Percentiles rank a stretch among this genome's conserved stretches.
phyloP scores from a whole-genome alignment of 2,329 filamentous ascomycete species.

The Colletotrichum tabaci region DNA sequence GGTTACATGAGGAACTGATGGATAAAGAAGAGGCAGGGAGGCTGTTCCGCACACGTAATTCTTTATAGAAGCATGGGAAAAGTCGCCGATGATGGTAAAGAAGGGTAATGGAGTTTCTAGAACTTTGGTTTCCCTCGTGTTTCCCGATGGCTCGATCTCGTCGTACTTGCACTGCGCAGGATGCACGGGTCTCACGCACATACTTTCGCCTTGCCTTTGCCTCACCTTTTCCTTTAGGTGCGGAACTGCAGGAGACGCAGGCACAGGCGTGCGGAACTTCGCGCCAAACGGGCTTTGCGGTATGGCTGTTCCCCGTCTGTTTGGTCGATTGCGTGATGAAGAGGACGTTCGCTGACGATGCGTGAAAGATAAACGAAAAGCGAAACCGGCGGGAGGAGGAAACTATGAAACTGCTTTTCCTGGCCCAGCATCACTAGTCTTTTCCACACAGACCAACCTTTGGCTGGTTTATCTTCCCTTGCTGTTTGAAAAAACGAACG shows the following conservation, averaged over 20 bases:
- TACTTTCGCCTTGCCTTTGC: not conserved
- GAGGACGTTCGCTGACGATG: too few species aligned
- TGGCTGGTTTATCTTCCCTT: too few species aligned
- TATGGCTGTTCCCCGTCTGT: not conserved
- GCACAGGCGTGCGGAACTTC: not conserved
- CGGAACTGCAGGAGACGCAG: not conserved
- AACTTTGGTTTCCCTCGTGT: not conserved
- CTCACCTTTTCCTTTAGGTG: not conserved
- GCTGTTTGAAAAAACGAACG: too few species aligned
- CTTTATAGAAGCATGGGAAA: not conserved
- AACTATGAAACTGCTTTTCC: too few species aligned
- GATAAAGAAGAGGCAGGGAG: not conserved
- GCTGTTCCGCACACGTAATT: not conserved
- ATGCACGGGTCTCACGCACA: not conserved
- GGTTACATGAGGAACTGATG: not conserved
- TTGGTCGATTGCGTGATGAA: not conserved
- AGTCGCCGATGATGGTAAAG: not conserved
- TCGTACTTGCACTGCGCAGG: too few species aligned
- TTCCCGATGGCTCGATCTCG: not conserved
- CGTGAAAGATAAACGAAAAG: too few species aligned
- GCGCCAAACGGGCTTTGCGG: not conserved
- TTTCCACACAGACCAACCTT: too few species aligned
- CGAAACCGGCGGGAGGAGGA: too few species aligned
- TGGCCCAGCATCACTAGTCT: too few species aligned
- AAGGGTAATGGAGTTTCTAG: slow-evolving; percentile 29